Base-by-base conservation (phyloP, 768 basidiomycete species). In the Agrocybe praecox region DNA sequence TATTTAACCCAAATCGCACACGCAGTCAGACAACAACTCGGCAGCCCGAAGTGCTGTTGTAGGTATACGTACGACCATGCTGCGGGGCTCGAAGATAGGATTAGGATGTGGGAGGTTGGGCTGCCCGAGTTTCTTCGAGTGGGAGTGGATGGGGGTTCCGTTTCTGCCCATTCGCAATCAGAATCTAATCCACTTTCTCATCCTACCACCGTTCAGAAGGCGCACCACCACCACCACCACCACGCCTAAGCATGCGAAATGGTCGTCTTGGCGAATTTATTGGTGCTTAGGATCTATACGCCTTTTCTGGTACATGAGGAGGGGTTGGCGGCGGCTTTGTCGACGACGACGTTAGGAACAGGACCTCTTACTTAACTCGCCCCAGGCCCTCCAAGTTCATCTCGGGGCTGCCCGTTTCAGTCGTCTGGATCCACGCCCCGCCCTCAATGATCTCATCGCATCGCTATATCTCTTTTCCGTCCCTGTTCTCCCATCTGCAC, bases 1-100 rank as follows among this genome's bases (percentile, higher is more conserved):
- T 89, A n/a, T n/a, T n/a, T n/a, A 17, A 82, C 85, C 3, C 81
- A 82, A 61, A 74, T 91, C 2, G 77, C 86, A n/a, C 86, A 86
- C 67, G 79, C 72, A 29, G 74, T 89, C 49, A 85, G 84, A 69
- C 76, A 76, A 59, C 82, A 82, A 22, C 75, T 81, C 22, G 45
- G 73, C 64, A 63, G 74, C 68, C 65, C 75, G 50, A 68, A 68
- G 34, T 76, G 73, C 45, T 74, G 74, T 49, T 75, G 70, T 50
- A 74, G 76, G 10, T 81, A 80, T 52, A 83, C 85, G 3, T 74
- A 90, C n/a, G 88, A 91, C 45, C 80, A 85, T 49, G 89, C 88
- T 0, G 77, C 75, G 1, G 69, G 73, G 15, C 79, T 86, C 47
- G 90, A 88, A 57, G 72, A 67, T 6, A 83, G 88, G 45, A 72